A percentile compares a stretch with the other conserved stretches of the same genome.
These are phyloP conservation scores for Elsinoe perseae DNA, from an alignment of 2,329 filamentous ascomycete species.

Conservation along the genomic window DNA sequence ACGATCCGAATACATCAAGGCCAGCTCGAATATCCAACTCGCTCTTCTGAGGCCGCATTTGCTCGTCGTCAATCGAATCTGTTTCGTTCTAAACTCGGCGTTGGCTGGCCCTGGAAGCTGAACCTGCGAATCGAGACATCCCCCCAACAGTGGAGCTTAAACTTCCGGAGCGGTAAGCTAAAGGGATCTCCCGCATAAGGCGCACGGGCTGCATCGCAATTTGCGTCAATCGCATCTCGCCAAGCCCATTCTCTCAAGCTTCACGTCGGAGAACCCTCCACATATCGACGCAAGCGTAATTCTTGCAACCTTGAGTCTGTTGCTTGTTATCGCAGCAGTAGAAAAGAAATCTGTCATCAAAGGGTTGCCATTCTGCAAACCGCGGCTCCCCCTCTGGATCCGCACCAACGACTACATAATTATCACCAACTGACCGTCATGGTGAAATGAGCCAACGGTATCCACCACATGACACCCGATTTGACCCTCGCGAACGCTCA, in stretches of 20 bases:
- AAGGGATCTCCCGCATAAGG: conserved; percentile 5
- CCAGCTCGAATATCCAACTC: background rate
- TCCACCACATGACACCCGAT: conserved; percentile 25
- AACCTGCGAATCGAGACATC: background rate
- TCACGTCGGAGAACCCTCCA: background rate
- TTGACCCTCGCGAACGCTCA: conserved; percentile 55
- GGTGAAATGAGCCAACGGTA: conserved; percentile 20
- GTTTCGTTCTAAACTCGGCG: conserved; percentile 13
- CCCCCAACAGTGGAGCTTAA: background rate
- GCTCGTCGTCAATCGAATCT: background rate
- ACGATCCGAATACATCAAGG: background rate
- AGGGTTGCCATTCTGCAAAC: background rate
- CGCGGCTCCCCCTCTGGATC: background rate
- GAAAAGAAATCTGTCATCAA: background rate
- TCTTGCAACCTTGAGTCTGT: background rate
- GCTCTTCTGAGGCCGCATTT: background rate
- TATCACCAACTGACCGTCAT: conserved; percentile 1
- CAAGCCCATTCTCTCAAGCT: background rate
- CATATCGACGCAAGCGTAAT: background rate
- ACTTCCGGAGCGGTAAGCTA: background rate
- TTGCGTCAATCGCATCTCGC: background rate
- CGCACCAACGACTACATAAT: background rate
- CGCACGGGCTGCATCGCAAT: background rate
- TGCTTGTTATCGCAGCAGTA: background rate
- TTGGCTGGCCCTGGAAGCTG: conserved; percentile 10